A percentile compares a stretch with the other conserved stretches of the same genome.
Conservation (phyloP, 192 early-diverging fungal species). For the Umbelopsis isabellina region DNA sequence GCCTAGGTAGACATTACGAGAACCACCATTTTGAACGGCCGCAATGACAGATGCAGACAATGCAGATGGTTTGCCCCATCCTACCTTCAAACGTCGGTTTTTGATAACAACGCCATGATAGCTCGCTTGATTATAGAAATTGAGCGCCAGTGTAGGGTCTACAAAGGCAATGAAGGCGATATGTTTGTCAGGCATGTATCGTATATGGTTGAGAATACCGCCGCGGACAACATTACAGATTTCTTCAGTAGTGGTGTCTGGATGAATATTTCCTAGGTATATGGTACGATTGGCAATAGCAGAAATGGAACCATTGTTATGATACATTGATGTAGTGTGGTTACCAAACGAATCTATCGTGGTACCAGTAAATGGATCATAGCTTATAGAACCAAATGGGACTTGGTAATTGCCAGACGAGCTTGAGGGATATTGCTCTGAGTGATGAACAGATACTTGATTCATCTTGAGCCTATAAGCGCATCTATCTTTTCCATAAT, state of each 20-base stretch:
- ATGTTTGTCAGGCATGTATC: constrained; percentile 75
- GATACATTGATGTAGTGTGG: constrained; percentile 29
- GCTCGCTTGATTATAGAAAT: constrained; percentile 62
- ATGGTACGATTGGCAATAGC: constrained; percentile 71
- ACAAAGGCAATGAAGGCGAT: constrained; percentile 88
- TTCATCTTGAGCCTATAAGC: constrained; percentile 42
- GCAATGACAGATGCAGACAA: constrained; percentile 55
- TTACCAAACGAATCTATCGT: constrained; percentile 38
- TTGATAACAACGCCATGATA: constrained; percentile 70
- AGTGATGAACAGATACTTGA: constrained; percentile 27
- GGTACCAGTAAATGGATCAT: constrained; percentile 36
- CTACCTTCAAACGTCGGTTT: constrained; percentile 74
- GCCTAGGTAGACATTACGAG: constrained; percentile 85
- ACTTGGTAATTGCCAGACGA: constrained; percentile 29
- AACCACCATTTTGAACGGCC: constrained; percentile 66
- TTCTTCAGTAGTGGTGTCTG: constrained; percentile 79
- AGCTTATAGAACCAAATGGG: constrained; percentile 33
- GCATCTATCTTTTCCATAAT: constrained; percentile 89
- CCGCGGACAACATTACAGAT: constrained; percentile 88
- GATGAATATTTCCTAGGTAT: constrained; percentile 80
- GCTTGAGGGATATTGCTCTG: constrained; percentile 23
- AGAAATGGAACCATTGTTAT: constrained; percentile 31
- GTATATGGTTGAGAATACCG: constrained; percentile 79
- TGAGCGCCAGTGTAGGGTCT: constrained; percentile 66
- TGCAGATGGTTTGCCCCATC: constrained; percentile 76